Percentiles rank a stretch among this genome's conserved stretches.
These are phyloP conservation scores for Priceomyces carsonii DNA, from an alignment of 805 yeast genomes.

Conservation along the genomic window DNA sequence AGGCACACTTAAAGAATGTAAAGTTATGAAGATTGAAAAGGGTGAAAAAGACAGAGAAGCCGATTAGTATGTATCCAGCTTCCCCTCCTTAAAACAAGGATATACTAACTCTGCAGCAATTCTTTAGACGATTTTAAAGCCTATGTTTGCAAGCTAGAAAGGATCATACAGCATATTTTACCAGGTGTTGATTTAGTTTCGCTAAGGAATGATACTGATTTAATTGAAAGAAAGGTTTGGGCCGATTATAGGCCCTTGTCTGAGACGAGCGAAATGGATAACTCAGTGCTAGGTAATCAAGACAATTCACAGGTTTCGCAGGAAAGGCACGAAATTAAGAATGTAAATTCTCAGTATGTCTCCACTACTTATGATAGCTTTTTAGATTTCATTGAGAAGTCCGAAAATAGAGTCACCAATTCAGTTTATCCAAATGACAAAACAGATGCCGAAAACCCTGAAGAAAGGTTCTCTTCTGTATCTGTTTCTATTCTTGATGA, in stretches of 20 bases:
- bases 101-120: no score
- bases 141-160: slow-evolving; percentile 14
- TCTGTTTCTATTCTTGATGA: slow-evolving; percentile 9
- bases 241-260: slow-evolving; percentile 1
- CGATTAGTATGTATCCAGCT: no score
- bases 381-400: slow-evolving; percentile 13
- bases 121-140: no score
- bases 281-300: slow-evolving; percentile 1
- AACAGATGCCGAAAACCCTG: slow-evolving; percentile 7
- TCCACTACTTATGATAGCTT: slow-evolving; percentile 18
- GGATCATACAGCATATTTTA: slow-evolving; percentile 12
- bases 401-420: background rate
- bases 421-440: background rate
- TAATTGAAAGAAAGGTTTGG: slow-evolving; percentile 12
- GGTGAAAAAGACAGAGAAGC: slow-evolving; percentile 4
- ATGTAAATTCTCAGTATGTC: slow-evolving; percentile 7
- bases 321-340: background rate
- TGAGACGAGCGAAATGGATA: slow-evolving; percentile 1
- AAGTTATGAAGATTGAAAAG: slow-evolving; percentile 6
- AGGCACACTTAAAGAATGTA: background rate
- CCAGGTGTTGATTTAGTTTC: slow-evolving; percentile 9
- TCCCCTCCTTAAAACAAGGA: no score
- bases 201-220: slow-evolving; percentile 12
- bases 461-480: slow-evolving; percentile 4
- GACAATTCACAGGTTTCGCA: background rate